Percentiles rank a stretch among this genome's conserved stretches.
Evolutionary conservation across 2,329 filamentous ascomycete species (phyloP).

Genomic region (Colletotrichum sp.): DNA sequence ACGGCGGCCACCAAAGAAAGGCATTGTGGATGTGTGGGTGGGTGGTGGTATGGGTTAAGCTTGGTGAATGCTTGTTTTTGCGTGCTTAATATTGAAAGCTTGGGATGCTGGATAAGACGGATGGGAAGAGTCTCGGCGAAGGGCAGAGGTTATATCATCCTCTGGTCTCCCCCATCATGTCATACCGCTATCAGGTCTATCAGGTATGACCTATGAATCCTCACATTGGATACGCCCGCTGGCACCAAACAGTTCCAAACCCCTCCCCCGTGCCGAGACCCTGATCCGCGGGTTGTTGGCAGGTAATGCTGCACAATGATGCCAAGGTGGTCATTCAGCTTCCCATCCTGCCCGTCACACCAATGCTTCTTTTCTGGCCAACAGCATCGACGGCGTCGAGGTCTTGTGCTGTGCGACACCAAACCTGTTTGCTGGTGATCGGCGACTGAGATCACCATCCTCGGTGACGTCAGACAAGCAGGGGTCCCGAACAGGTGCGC

Average conservation of each 20-base stretch:
- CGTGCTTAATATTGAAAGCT: neutral
- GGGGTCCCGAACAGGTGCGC: neutral
- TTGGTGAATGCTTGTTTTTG: conserved; percentile 7
- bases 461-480: conserved; percentile 12
- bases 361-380: neutral
- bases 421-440: conserved; percentile 20
- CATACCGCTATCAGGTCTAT: neutral
- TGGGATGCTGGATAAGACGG: conserved; percentile 19
- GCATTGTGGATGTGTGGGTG: conserved; percentile 19
- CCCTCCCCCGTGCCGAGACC: conserved; percentile 7
- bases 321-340: conserved; percentile 7
- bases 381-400: neutral
- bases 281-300: neutral
- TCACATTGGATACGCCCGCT: neutral
- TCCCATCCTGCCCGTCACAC: neutral
- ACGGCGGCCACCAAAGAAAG: conserved; percentile 29
- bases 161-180: neutral
- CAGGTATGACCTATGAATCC: neutral
- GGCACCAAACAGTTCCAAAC: neutral
- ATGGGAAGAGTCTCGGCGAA: conserved; percentile 1
- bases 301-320: conserved; percentile 18
- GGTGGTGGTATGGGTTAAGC: neutral
- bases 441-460: conserved; percentile 2
- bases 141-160: conserved; percentile 7
- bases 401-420: neutral